phyloP scores from a whole-genome alignment of 2,329 filamentous ascomycete species.

The Tolypocladium ovalisporum region DNA sequence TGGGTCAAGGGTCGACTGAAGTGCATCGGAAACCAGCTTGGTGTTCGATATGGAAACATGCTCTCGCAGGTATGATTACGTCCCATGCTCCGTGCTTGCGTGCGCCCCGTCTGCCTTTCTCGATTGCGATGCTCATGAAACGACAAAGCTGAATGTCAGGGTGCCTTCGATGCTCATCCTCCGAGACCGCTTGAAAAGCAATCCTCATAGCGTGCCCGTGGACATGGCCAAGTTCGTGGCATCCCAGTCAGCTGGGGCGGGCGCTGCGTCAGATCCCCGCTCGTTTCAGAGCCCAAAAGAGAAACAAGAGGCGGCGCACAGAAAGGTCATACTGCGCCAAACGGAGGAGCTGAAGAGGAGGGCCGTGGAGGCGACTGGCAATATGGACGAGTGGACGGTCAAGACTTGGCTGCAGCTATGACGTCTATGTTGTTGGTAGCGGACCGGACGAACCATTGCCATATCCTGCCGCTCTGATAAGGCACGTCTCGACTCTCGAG shows the following conservation, averaged over 20 bases:
- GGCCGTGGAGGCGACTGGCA: slow-evolving; percentile 4
- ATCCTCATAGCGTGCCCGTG: background rate
- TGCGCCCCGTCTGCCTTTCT: background rate
- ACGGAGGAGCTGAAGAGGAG: slow-evolving; percentile 6
- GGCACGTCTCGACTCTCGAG: no score
- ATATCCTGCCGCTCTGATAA: no score
- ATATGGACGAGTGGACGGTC: slow-evolving; percentile 7
- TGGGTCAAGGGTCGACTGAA: slow-evolving; percentile 43
- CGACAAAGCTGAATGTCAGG: slow-evolving; percentile 39
- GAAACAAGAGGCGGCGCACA: slow-evolving; percentile 3
- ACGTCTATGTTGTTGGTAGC: no score
- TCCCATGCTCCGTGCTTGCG: background rate
- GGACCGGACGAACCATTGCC: background rate
- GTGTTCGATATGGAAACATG: slow-evolving; percentile 45
- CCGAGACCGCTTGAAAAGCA: slow-evolving; percentile 23
- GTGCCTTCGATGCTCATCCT: slow-evolving; percentile 51
- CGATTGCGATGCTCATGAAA: background rate
- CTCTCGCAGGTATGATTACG: slow-evolving; percentile 32
- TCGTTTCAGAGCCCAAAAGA: background rate
- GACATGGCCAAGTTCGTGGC: background rate
- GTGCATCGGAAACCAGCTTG: slow-evolving; percentile 42
- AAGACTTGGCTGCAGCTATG: slow-evolving; percentile 5
- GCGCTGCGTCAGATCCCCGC: background rate
- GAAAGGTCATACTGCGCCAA: slow-evolving; percentile 4
- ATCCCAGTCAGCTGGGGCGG: background rate